Percentiles rank a stretch among this genome's conserved stretches.
phyloP scores from a whole-genome alignment of 108 stramenopile genomes.

The Aurantiochytrium sp. region DNA sequence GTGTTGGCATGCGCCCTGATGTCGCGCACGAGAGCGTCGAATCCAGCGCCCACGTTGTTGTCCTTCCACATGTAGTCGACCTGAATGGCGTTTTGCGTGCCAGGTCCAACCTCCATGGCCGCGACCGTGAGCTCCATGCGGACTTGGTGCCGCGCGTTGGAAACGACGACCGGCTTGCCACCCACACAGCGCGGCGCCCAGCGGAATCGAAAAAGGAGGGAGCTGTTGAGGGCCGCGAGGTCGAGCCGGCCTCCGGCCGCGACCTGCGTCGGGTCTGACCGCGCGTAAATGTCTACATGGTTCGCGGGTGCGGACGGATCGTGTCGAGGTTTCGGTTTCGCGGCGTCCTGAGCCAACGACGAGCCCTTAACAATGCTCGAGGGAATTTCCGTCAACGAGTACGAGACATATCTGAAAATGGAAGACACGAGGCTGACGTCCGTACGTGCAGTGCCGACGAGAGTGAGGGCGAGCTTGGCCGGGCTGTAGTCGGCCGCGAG shows the following conservation, averaged over 20 bases:
- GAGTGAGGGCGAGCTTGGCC: not conserved
- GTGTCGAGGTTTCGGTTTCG: too few relatives aligned
- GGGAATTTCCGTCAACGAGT: not conserved
- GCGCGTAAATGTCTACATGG: not conserved
- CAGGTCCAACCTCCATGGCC: not conserved
- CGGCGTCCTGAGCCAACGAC: too few relatives aligned
- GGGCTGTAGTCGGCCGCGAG: not conserved
- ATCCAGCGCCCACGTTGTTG: not conserved
- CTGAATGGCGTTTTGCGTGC: not conserved
- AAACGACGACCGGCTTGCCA: not conserved
- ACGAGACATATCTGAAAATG: not conserved
- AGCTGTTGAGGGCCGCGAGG: not conserved
- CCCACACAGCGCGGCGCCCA: not conserved
- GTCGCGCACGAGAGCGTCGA: not conserved
- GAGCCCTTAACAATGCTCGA: too few relatives aligned
- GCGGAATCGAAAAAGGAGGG: not conserved
- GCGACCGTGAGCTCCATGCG: not conserved
- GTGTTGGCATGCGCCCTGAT: not conserved
- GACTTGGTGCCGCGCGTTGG: not conserved
- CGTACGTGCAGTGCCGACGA: not conserved
- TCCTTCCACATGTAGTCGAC: not conserved
- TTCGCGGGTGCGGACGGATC: not conserved
- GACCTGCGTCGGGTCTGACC: not conserved
- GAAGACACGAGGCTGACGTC: not conserved
- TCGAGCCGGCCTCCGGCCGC: not conserved